Evolutionary conservation across 1,284 basidiomycete species (phyloP).

Genomic region (Butyriboletus appendiculatus): DNA sequence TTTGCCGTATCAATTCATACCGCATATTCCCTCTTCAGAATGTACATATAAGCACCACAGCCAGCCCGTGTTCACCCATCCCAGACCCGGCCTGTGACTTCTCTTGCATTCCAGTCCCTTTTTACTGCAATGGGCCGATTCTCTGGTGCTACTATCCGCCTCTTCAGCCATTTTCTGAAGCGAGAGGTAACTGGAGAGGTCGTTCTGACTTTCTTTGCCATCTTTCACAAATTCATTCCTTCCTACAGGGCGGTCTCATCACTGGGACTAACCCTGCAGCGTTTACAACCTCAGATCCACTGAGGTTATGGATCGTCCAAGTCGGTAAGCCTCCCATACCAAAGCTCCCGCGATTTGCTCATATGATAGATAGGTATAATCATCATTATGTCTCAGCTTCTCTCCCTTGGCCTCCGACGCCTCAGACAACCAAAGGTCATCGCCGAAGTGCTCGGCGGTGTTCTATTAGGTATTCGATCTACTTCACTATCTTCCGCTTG

Average conservation of each 20-base stretch:
- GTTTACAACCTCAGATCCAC: constrained; percentile 55
- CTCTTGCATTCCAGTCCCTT: not conserved
- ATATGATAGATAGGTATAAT: constrained; percentile 48
- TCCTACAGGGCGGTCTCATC: constrained; percentile 48
- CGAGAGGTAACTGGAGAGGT: constrained; percentile 27
- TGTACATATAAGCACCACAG: not conserved
- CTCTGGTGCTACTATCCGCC: not conserved
- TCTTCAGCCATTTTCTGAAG: constrained; percentile 1
- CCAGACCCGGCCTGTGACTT: too few relatives aligned
- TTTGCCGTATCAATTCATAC: not conserved
- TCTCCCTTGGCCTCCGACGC: constrained; percentile 55
- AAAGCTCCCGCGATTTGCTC: not conserved
- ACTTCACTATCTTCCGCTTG: not conserved
- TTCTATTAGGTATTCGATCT: constrained; percentile 48
- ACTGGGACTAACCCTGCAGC: constrained; percentile 54
- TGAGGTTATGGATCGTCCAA: constrained; percentile 75
- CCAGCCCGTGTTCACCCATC: not conserved
- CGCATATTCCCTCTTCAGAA: too few relatives aligned
- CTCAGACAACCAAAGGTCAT: constrained; percentile 74
- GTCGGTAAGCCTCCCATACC: constrained; percentile 41
- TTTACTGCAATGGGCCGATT: constrained; percentile 11
- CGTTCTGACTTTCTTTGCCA: too few relatives aligned
- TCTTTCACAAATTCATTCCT: constrained; percentile 2
- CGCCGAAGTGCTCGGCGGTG: constrained; percentile 76
- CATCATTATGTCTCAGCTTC: constrained; percentile 62